phyloP scores from a whole-genome alignment of 2,329 filamentous ascomycete genomes.

The Dothideomycetes sp. region DNA sequence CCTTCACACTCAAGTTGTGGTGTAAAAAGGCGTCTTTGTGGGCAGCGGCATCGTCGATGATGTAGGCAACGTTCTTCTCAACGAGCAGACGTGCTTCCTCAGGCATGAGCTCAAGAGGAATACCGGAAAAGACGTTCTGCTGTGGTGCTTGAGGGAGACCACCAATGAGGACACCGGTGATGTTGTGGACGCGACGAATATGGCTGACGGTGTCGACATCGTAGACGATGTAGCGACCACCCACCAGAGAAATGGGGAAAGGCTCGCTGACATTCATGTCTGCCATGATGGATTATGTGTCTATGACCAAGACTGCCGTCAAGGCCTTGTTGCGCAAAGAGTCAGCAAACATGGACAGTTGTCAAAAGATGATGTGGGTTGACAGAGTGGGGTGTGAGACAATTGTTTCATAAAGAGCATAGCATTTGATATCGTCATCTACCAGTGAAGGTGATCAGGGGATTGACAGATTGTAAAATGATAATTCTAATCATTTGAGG shows the following conservation, averaged over 20 bases:
- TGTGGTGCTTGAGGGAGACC: constrained; percentile 87
- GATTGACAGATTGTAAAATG: constrained; percentile 70
- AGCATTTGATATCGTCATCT: constrained; percentile 45
- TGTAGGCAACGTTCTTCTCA: constrained; percentile 63
- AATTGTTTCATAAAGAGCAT: constrained; percentile 33
- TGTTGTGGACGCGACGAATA: constrained; percentile 69
- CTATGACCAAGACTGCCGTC: constrained; percentile 7
- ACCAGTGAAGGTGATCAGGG: constrained; percentile 55
- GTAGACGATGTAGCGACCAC: constrained; percentile 79
- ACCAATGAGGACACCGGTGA: constrained; percentile 78
- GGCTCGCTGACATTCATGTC: constrained; percentile 38
- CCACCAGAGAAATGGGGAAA: constrained; percentile 72
- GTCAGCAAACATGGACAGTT: constrained; percentile 13
- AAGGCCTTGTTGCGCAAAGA: constrained; percentile 19
- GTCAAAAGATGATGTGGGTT: constrained; percentile 11
- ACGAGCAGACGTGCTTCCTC: constrained; percentile 81
- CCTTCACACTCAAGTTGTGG: constrained; percentile 43
- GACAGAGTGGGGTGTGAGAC: neutral
- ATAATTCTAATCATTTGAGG: constrained; percentile 49
- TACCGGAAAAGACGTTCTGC: constrained; percentile 85
- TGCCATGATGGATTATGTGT: constrained; percentile 26
- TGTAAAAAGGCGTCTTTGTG: constrained; percentile 56
- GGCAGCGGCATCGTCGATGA: constrained; percentile 67
- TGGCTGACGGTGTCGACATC: constrained; percentile 70
- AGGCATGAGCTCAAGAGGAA: constrained; percentile 81